A percentile compares a stretch with the other conserved stretches of the same genome.
Conservation (phyloP, 2,329 filamentous ascomycete genomes). For the Aspergillus clavatus region DNA sequence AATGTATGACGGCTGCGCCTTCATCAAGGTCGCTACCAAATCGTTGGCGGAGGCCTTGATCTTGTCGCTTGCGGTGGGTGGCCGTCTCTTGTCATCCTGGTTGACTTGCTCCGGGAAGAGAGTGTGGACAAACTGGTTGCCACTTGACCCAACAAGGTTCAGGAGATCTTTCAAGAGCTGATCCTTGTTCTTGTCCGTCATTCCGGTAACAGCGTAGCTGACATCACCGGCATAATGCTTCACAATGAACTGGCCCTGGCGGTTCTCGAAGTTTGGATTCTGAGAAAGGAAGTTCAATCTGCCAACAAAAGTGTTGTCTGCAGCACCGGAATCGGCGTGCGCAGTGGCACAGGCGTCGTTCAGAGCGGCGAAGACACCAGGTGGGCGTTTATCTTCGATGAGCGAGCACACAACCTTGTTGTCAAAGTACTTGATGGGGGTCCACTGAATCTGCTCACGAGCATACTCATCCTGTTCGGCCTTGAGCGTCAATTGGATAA, state of each 20-base stretch:
- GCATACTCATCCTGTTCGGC: constrained; percentile 97
- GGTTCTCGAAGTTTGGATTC: constrained; percentile 83
- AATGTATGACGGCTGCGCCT: constrained; percentile 94
- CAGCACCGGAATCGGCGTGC: constrained; percentile 88
- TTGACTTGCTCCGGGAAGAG: constrained; percentile 92
- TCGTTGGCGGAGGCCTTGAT: constrained; percentile 94
- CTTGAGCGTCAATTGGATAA: constrained; percentile 94
- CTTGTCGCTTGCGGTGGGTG: constrained; percentile 91
- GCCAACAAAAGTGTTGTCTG: constrained; percentile 93
- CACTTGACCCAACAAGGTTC: constrained; percentile 76
- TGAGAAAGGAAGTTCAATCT: constrained; percentile 80
- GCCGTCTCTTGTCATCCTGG: constrained; percentile 89
- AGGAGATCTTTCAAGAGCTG: constrained; percentile 90
- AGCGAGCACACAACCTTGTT: constrained; percentile 98
- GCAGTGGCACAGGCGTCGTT: constrained; percentile 99
- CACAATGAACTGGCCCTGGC: constrained; percentile 95
- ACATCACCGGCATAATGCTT: constrained; percentile 99
- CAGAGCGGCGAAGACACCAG: constrained; percentile 88
- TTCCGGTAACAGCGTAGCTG: constrained; percentile 87
- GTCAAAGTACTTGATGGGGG: constrained; percentile 98
- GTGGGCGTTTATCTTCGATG: constrained; percentile 86
- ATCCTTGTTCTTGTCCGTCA: constrained; percentile 99
- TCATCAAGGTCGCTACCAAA: constrained; percentile 91
- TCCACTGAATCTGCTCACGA: constrained; percentile 95
- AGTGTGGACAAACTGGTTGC: constrained; percentile 79